Evolutionary conservation across 2,329 filamentous ascomycete genomes (phyloP), one percentile per base, ranked within the genome.

Genomic region (Botrytis paeoniae): DNA sequence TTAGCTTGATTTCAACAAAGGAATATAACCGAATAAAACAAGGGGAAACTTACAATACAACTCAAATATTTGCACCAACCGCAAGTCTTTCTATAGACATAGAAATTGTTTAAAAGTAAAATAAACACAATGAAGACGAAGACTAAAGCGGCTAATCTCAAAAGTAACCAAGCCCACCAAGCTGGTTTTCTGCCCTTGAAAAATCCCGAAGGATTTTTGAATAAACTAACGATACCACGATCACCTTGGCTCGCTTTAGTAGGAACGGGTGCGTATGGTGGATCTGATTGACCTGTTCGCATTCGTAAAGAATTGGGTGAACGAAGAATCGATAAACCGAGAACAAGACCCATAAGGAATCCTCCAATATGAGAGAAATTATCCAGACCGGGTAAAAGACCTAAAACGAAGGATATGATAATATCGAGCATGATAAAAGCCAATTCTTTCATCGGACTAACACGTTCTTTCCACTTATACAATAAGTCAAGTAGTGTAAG

Each of bases 321-420:
- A 80, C 95, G 94, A 75, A 99, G 85, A 41, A 99, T 86, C 75
- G 91, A 97, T 69, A 98, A 86, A 20, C 96, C 96, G 1, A 98
- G 88, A 0, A 91, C 92, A 10, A 99, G 84, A 1, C 96, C 96
- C 90, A 97, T 97, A 69, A 97, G 83, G 82, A 98, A 98, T 2
- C 96, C 96, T 71, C 96, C 96, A 75, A 99, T 98, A 78, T 99
- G 96, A 25, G 93, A 93, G 82, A 98, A 99, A 82, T 99, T 99
- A 85, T 99, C 96, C 64, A 99, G 84, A 14, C 95, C 95, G 0
- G 96, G 96, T 1, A 99, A 87, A 6, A 99, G 87, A 48, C 96
- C 96, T 3, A 99, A 88, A 25, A 96, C 94, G 80, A 99, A 98
- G 0, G 94, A 94, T 76, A 99, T 94, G 76, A 91, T 85, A 75